These are phyloP conservation scores for Diddensiella caesifluorescens DNA, from an alignment of 805 yeast species.

Conservation along the genomic window DNA sequence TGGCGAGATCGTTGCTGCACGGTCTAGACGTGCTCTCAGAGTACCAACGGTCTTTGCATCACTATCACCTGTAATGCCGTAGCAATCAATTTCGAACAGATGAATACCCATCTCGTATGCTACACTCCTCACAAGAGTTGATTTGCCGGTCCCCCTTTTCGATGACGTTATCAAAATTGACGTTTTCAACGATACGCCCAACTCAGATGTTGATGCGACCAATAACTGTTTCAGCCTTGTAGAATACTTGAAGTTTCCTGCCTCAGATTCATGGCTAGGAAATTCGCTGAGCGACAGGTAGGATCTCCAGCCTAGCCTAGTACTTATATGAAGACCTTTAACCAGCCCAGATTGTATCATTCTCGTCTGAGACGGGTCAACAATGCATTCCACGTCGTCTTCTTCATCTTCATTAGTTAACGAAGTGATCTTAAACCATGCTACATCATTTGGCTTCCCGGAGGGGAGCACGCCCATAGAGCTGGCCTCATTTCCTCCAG, in stretches of 20 bases:
- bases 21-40: constrained; percentile 70
- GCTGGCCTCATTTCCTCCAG: constrained; percentile 12
- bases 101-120: constrained; percentile 60
- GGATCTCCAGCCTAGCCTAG: constrained; percentile 39
- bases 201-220: constrained; percentile 38
- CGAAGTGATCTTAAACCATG: constrained; percentile 76
- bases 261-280: constrained; percentile 38
- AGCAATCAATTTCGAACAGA: constrained; percentile 62
- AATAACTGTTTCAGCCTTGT: constrained; percentile 49
- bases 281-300: constrained; percentile 32
- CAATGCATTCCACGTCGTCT: constrained; percentile 40
- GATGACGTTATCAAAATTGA: constrained; percentile 63
- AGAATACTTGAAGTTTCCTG: constrained; percentile 48
- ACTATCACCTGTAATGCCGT: constrained; percentile 61
- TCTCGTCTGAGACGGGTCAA: constrained; percentile 65
- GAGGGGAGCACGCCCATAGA: constrained; percentile 42
- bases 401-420: constrained; percentile 27
- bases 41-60: constrained; percentile 76
- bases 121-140: constrained; percentile 52
- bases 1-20: constrained; percentile 43
- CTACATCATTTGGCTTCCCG: constrained; percentile 65
- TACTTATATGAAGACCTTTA: constrained; percentile 25
- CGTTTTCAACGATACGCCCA: constrained; percentile 45
- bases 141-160: constrained; percentile 74
- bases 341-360: constrained; percentile 65